Conservation (phyloP, 2,329 filamentous ascomycete genomes). For the Fusarium domesticum region DNA sequence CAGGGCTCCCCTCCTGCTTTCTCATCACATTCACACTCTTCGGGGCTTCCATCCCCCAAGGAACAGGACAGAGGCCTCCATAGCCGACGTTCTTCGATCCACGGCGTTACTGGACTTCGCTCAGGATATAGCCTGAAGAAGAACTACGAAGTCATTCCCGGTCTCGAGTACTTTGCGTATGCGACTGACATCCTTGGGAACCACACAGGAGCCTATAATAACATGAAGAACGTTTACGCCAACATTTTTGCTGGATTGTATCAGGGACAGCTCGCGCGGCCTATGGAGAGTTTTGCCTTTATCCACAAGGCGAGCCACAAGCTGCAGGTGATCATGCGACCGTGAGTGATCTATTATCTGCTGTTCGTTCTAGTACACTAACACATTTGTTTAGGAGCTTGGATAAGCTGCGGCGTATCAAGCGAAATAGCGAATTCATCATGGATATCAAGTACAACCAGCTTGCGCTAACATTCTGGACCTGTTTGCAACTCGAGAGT, state of each 20-base stretch:
- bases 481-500: constrained; percentile 88
- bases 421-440: constrained; percentile 37
- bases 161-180: constrained; percentile 83
- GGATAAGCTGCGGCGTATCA: constrained; percentile 45
- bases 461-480: constrained; percentile 81
- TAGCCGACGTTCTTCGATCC: constrained; percentile 52
- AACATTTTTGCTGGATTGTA: constrained; percentile 84
- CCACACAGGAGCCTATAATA: constrained; percentile 73
- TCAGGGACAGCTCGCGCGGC: constrained; percentile 80
- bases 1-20: constrained; percentile 53
- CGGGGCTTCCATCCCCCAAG: constrained; percentile 51
- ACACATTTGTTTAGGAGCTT: constrained; percentile 41
- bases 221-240: constrained; percentile 80
- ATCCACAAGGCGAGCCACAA: constrained; percentile 56
- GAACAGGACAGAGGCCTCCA: constrained; percentile 46
- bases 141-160: constrained; percentile 84
- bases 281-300: constrained; percentile 75
- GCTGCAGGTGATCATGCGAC: constrained; percentile 71
- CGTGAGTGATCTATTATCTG: constrained; percentile 47
- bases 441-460: constrained; percentile 54
- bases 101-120: constrained; percentile 36
- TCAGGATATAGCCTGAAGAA: constrained; percentile 36
- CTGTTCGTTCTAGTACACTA: not conserved
- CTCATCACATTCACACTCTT: constrained; percentile 47
- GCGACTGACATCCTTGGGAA: constrained; percentile 84